Evolutionary conservation across 2,329 filamentous ascomycete genomes (phyloP).

Genomic region (Botryotinia globosa): DNA sequence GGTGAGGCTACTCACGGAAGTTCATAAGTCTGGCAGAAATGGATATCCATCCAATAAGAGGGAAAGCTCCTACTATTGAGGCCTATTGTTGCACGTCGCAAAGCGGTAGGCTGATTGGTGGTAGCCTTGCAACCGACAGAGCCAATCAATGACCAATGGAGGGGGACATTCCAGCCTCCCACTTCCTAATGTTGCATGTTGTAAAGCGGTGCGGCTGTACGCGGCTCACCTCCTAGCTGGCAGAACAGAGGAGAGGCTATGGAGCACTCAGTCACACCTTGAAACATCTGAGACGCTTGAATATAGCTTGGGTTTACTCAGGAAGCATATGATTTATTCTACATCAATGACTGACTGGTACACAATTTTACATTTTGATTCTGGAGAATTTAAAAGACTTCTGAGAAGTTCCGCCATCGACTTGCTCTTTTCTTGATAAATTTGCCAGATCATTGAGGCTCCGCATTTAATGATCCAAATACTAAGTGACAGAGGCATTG

Average conservation of each 20-base stretch:
- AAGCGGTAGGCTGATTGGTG: background rate
- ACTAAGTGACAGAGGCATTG: no score
- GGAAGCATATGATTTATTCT: no score
- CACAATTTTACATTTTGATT: no score
- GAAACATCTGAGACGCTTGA: background rate
- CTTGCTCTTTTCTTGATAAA: background rate
- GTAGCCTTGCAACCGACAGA: background rate
- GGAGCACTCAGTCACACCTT: background rate
- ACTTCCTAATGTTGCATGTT: background rate
- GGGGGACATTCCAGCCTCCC: fast-evolving
- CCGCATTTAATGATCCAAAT: no score
- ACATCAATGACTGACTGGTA: background rate
- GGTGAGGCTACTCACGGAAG: background rate
- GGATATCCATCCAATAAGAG: background rate
- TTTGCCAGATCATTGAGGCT: no score
- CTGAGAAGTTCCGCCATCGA: no score
- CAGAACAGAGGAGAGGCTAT: background rate
- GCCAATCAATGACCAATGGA: background rate
- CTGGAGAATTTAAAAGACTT: no score
- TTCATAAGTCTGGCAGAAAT: background rate
- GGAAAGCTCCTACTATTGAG: background rate
- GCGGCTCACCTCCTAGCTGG: no score
- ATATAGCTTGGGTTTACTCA: background rate
- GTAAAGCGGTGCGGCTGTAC: background rate
- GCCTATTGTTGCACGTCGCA: background rate